Base-by-base conservation (phyloP, 345 rosid genomes). In the Iberis pinnata region DNA sequence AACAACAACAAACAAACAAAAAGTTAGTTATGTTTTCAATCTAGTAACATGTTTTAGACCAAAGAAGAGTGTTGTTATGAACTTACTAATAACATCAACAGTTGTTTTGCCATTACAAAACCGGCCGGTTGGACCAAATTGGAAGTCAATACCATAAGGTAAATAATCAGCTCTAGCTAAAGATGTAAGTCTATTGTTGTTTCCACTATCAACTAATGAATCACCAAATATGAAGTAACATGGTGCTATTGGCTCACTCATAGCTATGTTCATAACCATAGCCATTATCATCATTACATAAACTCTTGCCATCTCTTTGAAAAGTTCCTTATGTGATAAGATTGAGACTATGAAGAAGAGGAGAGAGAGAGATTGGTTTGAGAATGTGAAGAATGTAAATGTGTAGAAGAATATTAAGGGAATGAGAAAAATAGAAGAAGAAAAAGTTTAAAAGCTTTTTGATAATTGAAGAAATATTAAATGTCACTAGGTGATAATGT, bases 141-240 rank as follows among this genome's bases (percentile, higher is more conserved):
- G 47, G 63, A 82, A 88, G 69, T 88, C 96, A 12, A 88, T 82
- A 12, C 96, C 96, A 25, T 88, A 88, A 52, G 96, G 96, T 69
- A 78, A 38, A 56, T 84, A 88, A 70, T 88, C 27, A 57, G 92
- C 83, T 64, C 75, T 76, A 2, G 96, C 90, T 44, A 80, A 62
- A 11, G 90, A 82, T 0, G 20, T 4, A 20, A 88, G 90, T 14
- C 36, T 73, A 63, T 84, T 88, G 57, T 88, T 88, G 58, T 88
- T 88, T 48, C 95, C 95, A 65, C 77, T 82, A 33, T 88, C 95
- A 25, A 82, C 90, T 74, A 88, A 65, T 5, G 96, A 88, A 58
- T 88, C 95, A 49, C 97, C 95, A 16, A 88, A 88, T 52, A 84
- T 70, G 61, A 77, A 88, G 77, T 73, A 80, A 54, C 90, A 80